These are phyloP conservation scores for Chlamydomonas sp. DNA, from an alignment of 139 green algal genomes.

Conservation along the genomic window DNA sequence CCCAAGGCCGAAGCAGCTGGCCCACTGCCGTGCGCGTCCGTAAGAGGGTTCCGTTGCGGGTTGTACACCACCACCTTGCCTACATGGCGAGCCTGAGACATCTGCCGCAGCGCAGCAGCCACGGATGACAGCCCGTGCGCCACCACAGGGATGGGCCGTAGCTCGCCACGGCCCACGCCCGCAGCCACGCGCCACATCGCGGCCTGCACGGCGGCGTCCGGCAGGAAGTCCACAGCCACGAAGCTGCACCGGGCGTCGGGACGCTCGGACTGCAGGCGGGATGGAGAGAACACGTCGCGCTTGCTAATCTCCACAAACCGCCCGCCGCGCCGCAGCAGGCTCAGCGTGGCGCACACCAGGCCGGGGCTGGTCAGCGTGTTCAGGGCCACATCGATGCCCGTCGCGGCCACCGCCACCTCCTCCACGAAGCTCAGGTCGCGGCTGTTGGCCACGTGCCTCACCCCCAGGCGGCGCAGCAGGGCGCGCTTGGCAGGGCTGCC, in stretches of 20 bases:
- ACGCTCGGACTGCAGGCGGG: conserved; percentile 47
- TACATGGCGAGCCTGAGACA: conserved; percentile 85
- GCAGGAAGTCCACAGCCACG: conserved; percentile 81
- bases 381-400: too few species aligned
- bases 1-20: neutral
- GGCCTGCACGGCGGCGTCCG: conserved; percentile 59
- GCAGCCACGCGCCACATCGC: conserved; percentile 57
- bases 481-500: too few species aligned
- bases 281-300: conserved; percentile 82
- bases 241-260: too few species aligned
- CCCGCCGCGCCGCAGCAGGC: too few species aligned
- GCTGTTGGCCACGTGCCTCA: too few species aligned
- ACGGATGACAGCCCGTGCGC: conserved; percentile 53
- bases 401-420: too few species aligned
- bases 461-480: too few species aligned
- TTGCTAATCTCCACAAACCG: too few species aligned
- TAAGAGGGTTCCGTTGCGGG: neutral
- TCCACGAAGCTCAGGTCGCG: too few species aligned
- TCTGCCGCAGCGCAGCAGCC: conserved; percentile 80
- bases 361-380: too few species aligned
- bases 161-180: conserved; percentile 39
- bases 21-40: neutral
- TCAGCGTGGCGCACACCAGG: too few species aligned
- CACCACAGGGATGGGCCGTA: conserved; percentile 52
- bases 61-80: conserved; percentile 86